Base-by-base conservation (phyloP, 1,284 basidiomycete genomes). In the Melampsora americana region DNA sequence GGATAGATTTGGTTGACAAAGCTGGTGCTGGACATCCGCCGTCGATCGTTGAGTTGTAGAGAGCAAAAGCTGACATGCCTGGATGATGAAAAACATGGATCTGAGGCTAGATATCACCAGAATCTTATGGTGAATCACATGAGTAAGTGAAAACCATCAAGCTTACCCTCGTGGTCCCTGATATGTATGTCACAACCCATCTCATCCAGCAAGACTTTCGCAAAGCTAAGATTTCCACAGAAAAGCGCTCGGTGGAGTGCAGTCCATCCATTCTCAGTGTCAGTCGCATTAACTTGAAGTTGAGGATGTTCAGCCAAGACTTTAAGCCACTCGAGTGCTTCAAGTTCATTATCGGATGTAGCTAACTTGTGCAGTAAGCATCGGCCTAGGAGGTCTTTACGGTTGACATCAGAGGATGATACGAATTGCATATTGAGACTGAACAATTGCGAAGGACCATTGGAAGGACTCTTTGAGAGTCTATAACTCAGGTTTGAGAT, bases 221-320 rank as follows among this genome's bases (percentile, higher is more conserved):
- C 92, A 39, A 89, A 89, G 66, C 88, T 85, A 20, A 98, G 81
- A 82, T 99, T 95, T 2, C 92, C 94, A 39, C 86, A 84, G 82
- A 96, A 99, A 77, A 98, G 84, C 0, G 95, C 93, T 65, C 93
- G 86, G 82, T 99, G 96, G 26, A 99, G 85, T 1, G 95, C 87
- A 0, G 94, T 96, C 90, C 94, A 98, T 75, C 90, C 90, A 78
- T 88, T 92, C 85, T 96, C 95, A 72, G 83, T 83, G 83, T 99
- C 95, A 77, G 86, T 85, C 7, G 91, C 79, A 79, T 99, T 99
- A 81, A 94, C 88, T 78, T 92, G 90, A 81, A 95, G 85, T 32
- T 85, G 84, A 0, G 92, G 89, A 79, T 93, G 90, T 67, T 91
- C 85, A 66, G 89, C 86, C 67, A 94, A 87, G 35, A 35, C 35